Conservation (phyloP, 1,284 basidiomycete genomes). For the Rhodotorula sp. region DNA sequence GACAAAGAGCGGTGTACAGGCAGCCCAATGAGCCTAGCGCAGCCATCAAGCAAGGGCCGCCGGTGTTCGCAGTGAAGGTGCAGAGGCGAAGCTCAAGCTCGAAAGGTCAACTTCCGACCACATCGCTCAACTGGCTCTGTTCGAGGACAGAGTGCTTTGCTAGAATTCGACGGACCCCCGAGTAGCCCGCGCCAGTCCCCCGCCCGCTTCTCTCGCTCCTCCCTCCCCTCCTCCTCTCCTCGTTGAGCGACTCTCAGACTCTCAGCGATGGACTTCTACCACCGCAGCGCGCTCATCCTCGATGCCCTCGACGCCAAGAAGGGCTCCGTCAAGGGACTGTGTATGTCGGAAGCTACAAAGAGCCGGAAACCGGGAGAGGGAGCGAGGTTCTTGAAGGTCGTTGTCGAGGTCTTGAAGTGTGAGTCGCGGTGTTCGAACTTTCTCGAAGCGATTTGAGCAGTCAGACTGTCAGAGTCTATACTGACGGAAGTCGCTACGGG, state of each 20-base stretch:
- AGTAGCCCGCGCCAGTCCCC: too few species aligned
- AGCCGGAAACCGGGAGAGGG: conserved; percentile 63
- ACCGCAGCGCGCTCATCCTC: conserved; percentile 58
- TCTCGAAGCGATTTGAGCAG: background rate
- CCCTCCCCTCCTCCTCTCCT: background rate
- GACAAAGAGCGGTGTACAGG: too few species aligned
- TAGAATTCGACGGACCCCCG: too few species aligned
- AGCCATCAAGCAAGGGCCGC: too few species aligned
- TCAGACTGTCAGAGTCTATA: background rate
- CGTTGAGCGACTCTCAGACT: background rate
- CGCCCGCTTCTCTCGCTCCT: too few species aligned
- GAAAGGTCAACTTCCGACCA: too few species aligned
- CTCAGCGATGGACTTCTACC: conserved; percentile 37
- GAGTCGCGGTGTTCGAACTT: conserved; percentile 46
- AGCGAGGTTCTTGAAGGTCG: conserved; percentile 53
- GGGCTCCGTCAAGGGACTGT: conserved; percentile 77
- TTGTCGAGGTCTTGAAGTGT: conserved; percentile 93
- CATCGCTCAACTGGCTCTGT: background rate
- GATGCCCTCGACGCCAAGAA: conserved; percentile 80
- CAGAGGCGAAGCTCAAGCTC: too few species aligned
- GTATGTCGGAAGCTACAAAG: conserved; percentile 60
- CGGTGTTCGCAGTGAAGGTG: too few species aligned
- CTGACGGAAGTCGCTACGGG: too few species aligned
- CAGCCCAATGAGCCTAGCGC: too few species aligned
- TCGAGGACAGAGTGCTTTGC: background rate